A percentile compares a stretch with the other conserved stretches of the same genome.
These are phyloP conservation scores for Pestalotiopsis sp. DNA, from an alignment of 2,329 filamentous ascomycete genomes.

Conservation along the genomic window DNA sequence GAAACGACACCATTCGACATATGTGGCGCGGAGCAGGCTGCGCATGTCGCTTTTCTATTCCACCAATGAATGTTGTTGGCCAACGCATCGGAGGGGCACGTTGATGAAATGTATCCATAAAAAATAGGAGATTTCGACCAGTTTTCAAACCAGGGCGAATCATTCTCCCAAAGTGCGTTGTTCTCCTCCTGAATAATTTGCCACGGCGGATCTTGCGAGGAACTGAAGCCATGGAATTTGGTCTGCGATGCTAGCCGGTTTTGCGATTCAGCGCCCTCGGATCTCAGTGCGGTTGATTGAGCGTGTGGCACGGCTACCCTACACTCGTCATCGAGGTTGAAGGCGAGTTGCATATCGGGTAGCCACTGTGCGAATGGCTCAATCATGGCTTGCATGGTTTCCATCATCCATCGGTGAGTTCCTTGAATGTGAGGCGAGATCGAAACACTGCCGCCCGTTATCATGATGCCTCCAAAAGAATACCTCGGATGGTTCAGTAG, in stretches of 20 bases:
- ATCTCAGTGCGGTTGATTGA: constrained; percentile 39
- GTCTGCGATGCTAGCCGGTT: constrained; percentile 28
- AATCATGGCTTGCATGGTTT: constrained; percentile 39
- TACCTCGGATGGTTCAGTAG: constrained; percentile 30
- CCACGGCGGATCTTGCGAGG: constrained; percentile 25
- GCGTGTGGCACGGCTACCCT: constrained; percentile 48
- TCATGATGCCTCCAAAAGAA: constrained; percentile 35
- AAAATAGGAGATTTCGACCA: constrained; percentile 34
- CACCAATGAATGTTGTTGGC: constrained; percentile 43
- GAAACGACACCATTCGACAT: constrained; percentile 41
- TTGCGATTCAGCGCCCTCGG: constrained; percentile 23
- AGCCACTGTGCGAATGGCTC: constrained; percentile 44
- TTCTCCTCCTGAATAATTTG: constrained; percentile 20
- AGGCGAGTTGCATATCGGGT: constrained; percentile 55
- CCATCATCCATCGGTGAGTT: constrained; percentile 40
- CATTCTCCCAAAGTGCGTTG: constrained; percentile 24
- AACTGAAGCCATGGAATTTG: constrained; percentile 23
- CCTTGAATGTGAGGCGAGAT: constrained; percentile 33
- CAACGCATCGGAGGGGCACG: constrained; percentile 49
- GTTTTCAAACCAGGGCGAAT: constrained; percentile 26
- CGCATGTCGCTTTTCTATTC: constrained; percentile 38
- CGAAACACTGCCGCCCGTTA: constrained; percentile 31
- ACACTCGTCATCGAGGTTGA: constrained; percentile 54
- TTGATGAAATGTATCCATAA: constrained; percentile 36
- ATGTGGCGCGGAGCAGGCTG: constrained; percentile 37